Evolutionary conservation across 768 basidiomycete genomes (phyloP), one percentile per base, ranked within the genome.

Genomic region (Pleurotus djamor): DNA sequence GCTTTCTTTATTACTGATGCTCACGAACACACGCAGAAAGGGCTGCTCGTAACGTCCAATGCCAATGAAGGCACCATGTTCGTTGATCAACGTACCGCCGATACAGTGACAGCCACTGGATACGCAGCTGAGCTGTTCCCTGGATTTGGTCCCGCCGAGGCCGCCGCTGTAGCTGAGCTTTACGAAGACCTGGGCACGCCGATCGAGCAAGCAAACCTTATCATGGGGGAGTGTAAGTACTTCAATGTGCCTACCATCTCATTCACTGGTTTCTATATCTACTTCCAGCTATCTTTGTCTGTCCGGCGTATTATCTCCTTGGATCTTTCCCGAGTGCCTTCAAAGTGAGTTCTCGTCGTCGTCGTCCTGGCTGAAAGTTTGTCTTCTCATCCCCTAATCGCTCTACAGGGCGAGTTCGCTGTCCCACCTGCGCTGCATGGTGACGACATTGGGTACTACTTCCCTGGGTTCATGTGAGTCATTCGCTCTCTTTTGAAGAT

Each of bases 241-340:
- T 69, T 76, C 9, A 60, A 1, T 70, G 79, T 0, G 10, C 38
- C 38, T n/a, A 9, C 9, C 2, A 41, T 41, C 38, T 77, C 76
- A 2, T 81, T 81, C 57, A 63, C 69, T 0, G 64, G 2, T 44
- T 2, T 1, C 44, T 9, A 3, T 9, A 4, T 67, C 49, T 4
- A n/a, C 33, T 49, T 71, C 34, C 73, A 76, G 79, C 79, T 8
- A 77, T 81, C 51, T 77, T 81, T 47, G 70, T 73, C 28, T 82
- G 80, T 59, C 80, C 80, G 0, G 76, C 77, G 0, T 81, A 80
- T 59, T 75, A 63, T 56, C 49, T 79, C 10, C 59, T 77, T 38
- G 60, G 61, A 12, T 75, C 75, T 13, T 76, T 77, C 60, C 56
- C 1, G 2, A 4, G 60, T 4, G 61, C 69, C 5, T 77, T 69